Base-by-base conservation (phyloP, 2,329 filamentous ascomycete species). In the Sporothrix brasiliensis region DNA sequence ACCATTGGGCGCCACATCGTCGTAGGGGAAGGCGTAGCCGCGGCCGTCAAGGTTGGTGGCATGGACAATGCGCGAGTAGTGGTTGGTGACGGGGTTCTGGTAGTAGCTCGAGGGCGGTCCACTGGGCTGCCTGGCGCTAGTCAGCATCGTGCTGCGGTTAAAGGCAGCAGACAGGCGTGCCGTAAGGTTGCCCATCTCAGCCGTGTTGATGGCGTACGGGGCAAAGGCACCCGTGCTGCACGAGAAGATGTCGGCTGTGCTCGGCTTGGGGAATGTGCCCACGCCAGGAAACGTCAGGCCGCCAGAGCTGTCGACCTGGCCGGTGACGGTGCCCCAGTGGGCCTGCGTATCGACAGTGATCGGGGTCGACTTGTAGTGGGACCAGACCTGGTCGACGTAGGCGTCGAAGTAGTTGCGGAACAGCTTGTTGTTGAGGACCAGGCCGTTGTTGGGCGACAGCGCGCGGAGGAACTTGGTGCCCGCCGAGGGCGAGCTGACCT, bases 101-200 rank as follows among this genome's bases (percentile, higher is more conserved):
- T 91, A 91, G 76, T 89, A 91, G 76, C 87, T 90, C 10, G 76
- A 77, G 6, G 76, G 76, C 2, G 84, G 75, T 73, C 76, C 81
- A 69, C 85, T 81, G 16, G 86, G 88, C 79, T 86, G 88, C 73
- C 76, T 75, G n/a, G 77, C 68, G 74, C 85, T 80, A 24, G 79
- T 76, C 66, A 91, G 79, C 72, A 95, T 79, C 13, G 90, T 94
- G 47, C 86, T 89, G 27, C 92, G 85, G 79, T 94, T 93, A 76
- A 94, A 87, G 0, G 90, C 91, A 0, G 92, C 92, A 0, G 90
- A 86, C 16, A 95, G 80, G n/a, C 92, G 85, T 0, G 92, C 91
- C 10, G 89, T 89, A 70, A 94, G 86, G 72, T 89, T 88, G 72
- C 87, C 85, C 77, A 84, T 83, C 75, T 83, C 79, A 66, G 80